Evolutionary conservation across 495 filamentous ascomycete species (phyloP).

Genomic region (Penicillium alfredii): DNA sequence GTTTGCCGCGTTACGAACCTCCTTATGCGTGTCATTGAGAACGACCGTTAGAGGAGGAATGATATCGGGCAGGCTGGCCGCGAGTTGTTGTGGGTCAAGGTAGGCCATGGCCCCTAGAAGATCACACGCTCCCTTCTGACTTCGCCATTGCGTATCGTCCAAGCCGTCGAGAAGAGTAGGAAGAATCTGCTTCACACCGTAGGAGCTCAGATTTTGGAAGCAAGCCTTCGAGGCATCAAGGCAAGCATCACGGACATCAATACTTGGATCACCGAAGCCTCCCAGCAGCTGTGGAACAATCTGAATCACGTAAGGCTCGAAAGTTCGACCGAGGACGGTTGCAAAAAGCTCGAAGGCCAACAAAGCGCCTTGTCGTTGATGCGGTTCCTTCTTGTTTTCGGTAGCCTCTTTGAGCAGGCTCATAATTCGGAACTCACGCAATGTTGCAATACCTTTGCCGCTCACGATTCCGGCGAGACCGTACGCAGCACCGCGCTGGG

Average conservation of each 20-base stretch:
- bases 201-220: slow-evolving; percentile 88
- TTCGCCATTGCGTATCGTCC: slow-evolving; percentile 93
- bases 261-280: slow-evolving; percentile 81
- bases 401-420: slow-evolving; percentile 65
- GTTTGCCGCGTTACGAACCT: slow-evolving; percentile 86
- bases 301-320: slow-evolving; percentile 94
- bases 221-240: slow-evolving; percentile 90
- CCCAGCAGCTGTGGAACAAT: slow-evolving; percentile 85
- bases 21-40: slow-evolving; percentile 95
- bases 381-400: slow-evolving; percentile 87
- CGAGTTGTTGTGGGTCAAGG: slow-evolving; percentile 88
- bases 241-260: slow-evolving; percentile 87
- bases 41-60: slow-evolving; percentile 92
- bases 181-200: slow-evolving; percentile 88
- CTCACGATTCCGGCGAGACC: slow-evolving; percentile 86
- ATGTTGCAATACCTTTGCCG: slow-evolving; percentile 73
- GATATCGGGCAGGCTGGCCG: slow-evolving; percentile 86
- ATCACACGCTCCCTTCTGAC: slow-evolving; percentile 96
- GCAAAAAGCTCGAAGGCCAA: slow-evolving; percentile 88
- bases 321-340: slow-evolving; percentile 74
- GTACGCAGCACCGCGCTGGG: slow-evolving; percentile 87
- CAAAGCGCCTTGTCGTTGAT: slow-evolving; percentile 82
- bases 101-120: slow-evolving; percentile 97
- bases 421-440: slow-evolving; percentile 83
- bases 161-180: slow-evolving; percentile 89